Base-by-base conservation (phyloP, 495 filamentous ascomycete species). In the Extremus antarcticus region DNA sequence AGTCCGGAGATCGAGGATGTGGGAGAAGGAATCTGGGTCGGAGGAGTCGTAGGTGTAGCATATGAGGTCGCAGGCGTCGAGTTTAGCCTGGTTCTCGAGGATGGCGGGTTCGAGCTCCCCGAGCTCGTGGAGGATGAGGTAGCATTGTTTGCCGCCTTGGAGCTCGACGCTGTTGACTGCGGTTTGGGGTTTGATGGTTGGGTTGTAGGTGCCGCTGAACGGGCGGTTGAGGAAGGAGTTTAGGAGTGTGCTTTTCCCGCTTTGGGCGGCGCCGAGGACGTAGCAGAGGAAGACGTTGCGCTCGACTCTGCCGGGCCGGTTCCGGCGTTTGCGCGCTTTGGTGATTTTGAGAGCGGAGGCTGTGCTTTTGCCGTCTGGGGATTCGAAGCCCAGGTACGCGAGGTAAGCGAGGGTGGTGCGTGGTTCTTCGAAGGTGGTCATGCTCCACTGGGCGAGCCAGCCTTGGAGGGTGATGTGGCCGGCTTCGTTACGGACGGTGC, bases 381-480 rank as follows among this genome's bases (percentile, higher is more conserved):
- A 76, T 60, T 89, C 87, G 64, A 95, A 98, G 10, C 92, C 92
- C 1, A 98, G 80, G 63, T 95, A 97, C 7, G 92, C 94, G 10
- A 98, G 78, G 64, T 98, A 98, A 57, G 91, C 87, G 1, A 98
- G 73, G 0, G 92, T 97, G 0, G 89, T 97, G 65, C 89, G 91
- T 16, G 94, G 91, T 25, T 92, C 89, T 48, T 90, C 79, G 63
- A 97, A 98, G 1, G 92, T 98, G 0, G 94, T 98, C 92, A 98
- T 98, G 69, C 89, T 95, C 92, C 92, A 98, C 60, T 98, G 92
- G 3, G 92, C 94, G 17, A 98, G 78, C 92, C 92, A 98, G 3
- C 92, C 92, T 68, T 98, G 92, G 1, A 97, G 77, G 2, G 92
- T 98, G 58, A 98, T 90, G 69, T 96, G 79, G 1, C 91, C 90